Evolutionary conservation across 2,329 filamentous ascomycete genomes (phyloP), one percentile per base, ranked within the genome.

Genomic region (Aspergillus sp.): DNA sequence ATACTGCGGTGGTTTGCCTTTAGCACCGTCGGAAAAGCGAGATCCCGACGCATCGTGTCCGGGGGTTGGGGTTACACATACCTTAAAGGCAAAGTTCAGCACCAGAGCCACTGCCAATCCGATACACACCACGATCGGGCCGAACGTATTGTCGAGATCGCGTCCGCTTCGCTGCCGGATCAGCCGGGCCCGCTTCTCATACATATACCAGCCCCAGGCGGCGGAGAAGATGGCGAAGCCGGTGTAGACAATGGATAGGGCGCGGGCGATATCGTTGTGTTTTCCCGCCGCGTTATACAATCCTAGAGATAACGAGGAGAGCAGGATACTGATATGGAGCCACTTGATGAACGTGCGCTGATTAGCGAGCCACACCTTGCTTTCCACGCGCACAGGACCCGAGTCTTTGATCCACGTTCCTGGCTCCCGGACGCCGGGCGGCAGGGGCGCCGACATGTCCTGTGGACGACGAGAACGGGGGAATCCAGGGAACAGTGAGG

Each of bases 341-440:
- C 95, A 99, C 77, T 97, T 98, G 76, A 99, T 89, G 74, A 97
- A 99, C 0, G 95, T 99, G 62, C 95, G 89, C 79, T 99, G 94
- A 77, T 99, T 99, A 56, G 95, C 95, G 58, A 99, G 88, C 94
- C 95, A 99, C 31, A 99, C 94, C 78, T 99, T 99, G 62, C 92
- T 92, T 79, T 99, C 95, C 58, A 99, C 92, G 72, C 92, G 90
- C 65, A 98, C 85, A 39, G 92, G 90, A 3, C 95, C 94, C 36
- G 90, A 85, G 77, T 99, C 96, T 81, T 99, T 99, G 82, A 99
- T 91, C 88, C 94, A 96, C 65, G 87, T 84, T 9, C 85, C 86
- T 1, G 95, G 95, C 71, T 96, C 88, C 22, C 85, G 85, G n/a
- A 99, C 91, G 32, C 95, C 95, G 26, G 92, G 90, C 0, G 95